Evolutionary conservation across 2,329 filamentous ascomycete genomes (phyloP), one percentile per base, ranked within the genome.

Genomic region (Cladophialophora chaetospira): DNA sequence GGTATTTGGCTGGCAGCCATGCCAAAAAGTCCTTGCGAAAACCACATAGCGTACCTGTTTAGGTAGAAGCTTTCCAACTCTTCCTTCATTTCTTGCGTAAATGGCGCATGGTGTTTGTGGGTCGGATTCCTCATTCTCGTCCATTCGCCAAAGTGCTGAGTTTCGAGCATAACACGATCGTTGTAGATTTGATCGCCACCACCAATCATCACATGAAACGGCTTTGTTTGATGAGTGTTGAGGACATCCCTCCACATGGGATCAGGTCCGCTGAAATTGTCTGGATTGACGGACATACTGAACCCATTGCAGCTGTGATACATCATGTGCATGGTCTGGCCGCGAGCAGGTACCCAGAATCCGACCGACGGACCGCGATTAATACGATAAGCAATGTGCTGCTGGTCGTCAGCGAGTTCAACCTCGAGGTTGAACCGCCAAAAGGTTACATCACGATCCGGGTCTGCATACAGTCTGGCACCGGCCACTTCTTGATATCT

Each of bases 251-350:
- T 87, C 94, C 95, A 99, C 74, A 99, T 81, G 1, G 94, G 94
- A 73, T 99, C 94, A 0, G 95, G 94, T 0, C 94, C 94, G 68
- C 88, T 94, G 70, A 97, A 88, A 43, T 86, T 81, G 69, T 95
- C 82, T 0, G 91, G 77, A 61, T 96, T 86, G 21, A 89, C 88
- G 55, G 83, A 88, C 49, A 88, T 72, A 66, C 90, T 93, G 77
- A 99, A 99, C 1, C 95, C 94, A 71, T 99, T 99, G 77, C 94
- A 96, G 70, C 89, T 96, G 76, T 97, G 84, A 75, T 97, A 99
- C 91, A 97, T 96, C 70, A 97, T 89, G 75, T 97, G 97, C 94
- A 99, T 99, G 2, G 88, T 84, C 70, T 96, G 82, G 13, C 85
- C 88, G 47, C 81, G 83, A 28, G 88, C 88, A 4, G 95, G 94